A percentile compares a stretch with the other conserved stretches of the same genome.
These are phyloP conservation scores for Meira nashicola DNA, from an alignment of 1,284 basidiomycete species.

Conservation along the genomic window DNA sequence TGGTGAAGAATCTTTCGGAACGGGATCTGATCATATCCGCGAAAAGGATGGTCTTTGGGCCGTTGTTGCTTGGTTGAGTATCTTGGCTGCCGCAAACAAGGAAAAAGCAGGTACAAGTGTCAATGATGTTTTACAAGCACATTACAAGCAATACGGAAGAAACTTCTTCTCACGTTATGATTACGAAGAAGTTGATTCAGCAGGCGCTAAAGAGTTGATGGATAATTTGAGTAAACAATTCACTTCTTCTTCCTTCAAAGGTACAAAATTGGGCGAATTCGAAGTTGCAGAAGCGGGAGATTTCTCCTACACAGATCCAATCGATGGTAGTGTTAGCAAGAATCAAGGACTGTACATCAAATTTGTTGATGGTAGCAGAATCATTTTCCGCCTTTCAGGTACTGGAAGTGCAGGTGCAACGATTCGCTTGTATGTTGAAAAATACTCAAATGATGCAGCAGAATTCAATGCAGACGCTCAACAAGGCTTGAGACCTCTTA, in stretches of 20 bases:
- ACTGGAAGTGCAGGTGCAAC: constrained; percentile 95
- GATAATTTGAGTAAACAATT: constrained; percentile 70
- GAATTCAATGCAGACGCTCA: constrained; percentile 76
- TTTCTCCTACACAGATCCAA: constrained; percentile 96
- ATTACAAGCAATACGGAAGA: constrained; percentile 89
- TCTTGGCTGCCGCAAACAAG: constrained; percentile 86
- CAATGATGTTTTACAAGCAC: constrained; percentile 62
- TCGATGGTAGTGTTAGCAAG: constrained; percentile 84
- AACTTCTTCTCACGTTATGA: constrained; percentile 96
- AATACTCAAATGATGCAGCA: constrained; percentile 75
- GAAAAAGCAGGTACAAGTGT: constrained; percentile 55
- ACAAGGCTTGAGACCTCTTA: constrained; percentile 86
- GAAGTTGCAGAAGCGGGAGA: constrained; percentile 73
- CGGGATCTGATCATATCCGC: constrained; percentile 98
- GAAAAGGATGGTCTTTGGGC: constrained; percentile 99
- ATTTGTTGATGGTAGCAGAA: constrained; percentile 83
- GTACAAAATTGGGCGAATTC: constrained; percentile 62
- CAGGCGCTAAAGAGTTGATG: constrained; percentile 81
- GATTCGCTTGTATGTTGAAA: constrained; percentile 57
- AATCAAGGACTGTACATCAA: constrained; percentile 93
- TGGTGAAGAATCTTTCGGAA: constrained; percentile 97
- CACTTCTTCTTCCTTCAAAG: constrained; percentile 58
- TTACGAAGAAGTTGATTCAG: constrained; percentile 93
- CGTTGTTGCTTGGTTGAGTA: constrained; percentile 92
- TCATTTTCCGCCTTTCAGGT: constrained; percentile 91